Base-by-base conservation (phyloP, 176 grass and related monocot genomes). In the Carex myosuroides region DNA sequence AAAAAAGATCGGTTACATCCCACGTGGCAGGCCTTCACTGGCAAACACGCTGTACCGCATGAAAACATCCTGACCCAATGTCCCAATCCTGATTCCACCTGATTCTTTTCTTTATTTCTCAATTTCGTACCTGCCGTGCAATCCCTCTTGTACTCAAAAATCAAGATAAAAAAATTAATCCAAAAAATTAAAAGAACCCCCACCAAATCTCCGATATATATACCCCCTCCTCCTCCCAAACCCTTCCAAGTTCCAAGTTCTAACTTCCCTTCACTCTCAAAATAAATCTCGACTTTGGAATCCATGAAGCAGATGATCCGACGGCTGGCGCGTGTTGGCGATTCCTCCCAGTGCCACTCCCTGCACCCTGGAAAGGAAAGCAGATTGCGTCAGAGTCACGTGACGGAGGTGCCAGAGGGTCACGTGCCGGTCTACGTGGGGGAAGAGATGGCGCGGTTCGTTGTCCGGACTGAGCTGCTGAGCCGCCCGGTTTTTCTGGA, bases 401-500 rank as follows among this genome's bases (percentile, higher is more conserved):
- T 54, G 60, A 70, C 37, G 54, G 42, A 78, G 58, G 67, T 80
- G 26, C 86, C 89, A 26, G 91, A 93, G 84, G 93, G 91, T 14
- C 85, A 93, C 87, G 93, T 96, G 69, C 93, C 93, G 75, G 85
- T 96, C 74, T 88, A 81, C 87, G 93, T 94, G 1, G 93, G 86
- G 6, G 93, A 80, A 50, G 88, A 90, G 82, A 79, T 83, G 88
- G 90, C 84, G 83, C 85, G 93, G 69, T 96, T 96, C 85, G 75
- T 92, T 6, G 91, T 96, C 67, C 87, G 88, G 37, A 83, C 89
- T 5, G 90, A 91, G 84, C 70, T 96, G 59, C 85, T 96, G 41
- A 85, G 81, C 83, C 83, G 83, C 7, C 93, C 93, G 83, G 89
- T 84, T 70, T 84, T 96, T 62, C 86, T 90, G 7, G 91, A 92